phyloP scores from a whole-genome alignment of 1,284 basidiomycete genomes.

The Melanopsichium pennsylvanicum region DNA sequence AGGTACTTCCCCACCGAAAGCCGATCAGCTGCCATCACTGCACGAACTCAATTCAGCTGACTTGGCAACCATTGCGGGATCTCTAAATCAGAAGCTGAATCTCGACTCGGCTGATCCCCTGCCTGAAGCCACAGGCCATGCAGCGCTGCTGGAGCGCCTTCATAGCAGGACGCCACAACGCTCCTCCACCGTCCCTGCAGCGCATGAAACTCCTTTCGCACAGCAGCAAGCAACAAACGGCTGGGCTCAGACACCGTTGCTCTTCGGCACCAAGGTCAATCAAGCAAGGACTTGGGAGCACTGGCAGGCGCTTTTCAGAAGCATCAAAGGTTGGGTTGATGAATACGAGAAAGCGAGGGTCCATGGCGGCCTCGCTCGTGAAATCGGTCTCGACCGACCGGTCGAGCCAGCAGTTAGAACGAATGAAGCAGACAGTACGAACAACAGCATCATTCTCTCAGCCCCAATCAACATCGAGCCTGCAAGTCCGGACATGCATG shows the following conservation, averaged over 20 bases:
- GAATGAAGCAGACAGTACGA: background rate
- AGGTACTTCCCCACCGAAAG: constrained; percentile 21
- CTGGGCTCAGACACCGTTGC: constrained; percentile 17
- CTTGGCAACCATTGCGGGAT: background rate
- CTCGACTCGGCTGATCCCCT: constrained; percentile 10
- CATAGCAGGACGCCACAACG: constrained; percentile 17
- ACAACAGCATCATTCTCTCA: constrained; percentile 12
- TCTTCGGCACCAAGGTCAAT: constrained; percentile 32
- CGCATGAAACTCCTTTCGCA: background rate
- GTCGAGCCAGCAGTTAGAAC: background rate
- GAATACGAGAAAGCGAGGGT: constrained; percentile 58
- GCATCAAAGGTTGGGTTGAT: constrained; percentile 58
- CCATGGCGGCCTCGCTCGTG: constrained; percentile 48
- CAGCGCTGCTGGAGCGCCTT: constrained; percentile 20
- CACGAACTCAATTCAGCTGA: constrained; percentile 7
- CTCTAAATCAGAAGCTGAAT: constrained; percentile 17
- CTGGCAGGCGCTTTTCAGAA: constrained; percentile 51
- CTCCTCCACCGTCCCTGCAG: constrained; percentile 14
- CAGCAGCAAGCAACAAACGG: background rate
- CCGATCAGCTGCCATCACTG: constrained; percentile 1
- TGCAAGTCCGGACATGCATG: constrained; percentile 16
- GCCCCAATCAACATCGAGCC: constrained; percentile 21
- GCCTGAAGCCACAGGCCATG: constrained; percentile 4
- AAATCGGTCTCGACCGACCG: constrained; percentile 44
- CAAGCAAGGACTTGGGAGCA: constrained; percentile 54